A percentile compares a stretch with the other conserved stretches of the same genome.
These are phyloP conservation scores for Carex kokanica DNA, from an alignment of 176 grass and related monocot genomes.

Conservation along the genomic window DNA sequence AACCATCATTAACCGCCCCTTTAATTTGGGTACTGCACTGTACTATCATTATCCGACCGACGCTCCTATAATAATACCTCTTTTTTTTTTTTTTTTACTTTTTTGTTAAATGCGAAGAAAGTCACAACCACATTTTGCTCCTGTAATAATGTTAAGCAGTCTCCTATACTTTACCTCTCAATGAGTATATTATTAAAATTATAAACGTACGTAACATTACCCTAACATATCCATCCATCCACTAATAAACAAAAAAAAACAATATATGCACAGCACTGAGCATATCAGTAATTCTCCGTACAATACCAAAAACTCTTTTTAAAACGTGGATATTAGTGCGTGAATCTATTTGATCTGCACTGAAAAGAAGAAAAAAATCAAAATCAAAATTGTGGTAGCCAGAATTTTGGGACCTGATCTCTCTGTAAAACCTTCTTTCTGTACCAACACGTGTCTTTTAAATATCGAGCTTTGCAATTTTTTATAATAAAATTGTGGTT, in stretches of 20 bases:
- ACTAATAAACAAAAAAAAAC: not conserved
- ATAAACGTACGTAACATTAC: too few species aligned
- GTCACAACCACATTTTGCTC: not conserved
- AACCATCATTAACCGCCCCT: conserved; percentile 9
- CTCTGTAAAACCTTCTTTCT: not conserved
- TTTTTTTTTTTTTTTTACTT: not conserved
- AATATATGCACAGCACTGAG: not conserved
- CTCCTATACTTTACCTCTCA: not conserved
- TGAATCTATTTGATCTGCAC: not conserved
- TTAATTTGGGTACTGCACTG: not conserved
- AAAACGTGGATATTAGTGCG: not conserved
- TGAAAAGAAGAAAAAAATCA: not conserved
- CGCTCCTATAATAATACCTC: not conserved
- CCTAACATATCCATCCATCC: not conserved
- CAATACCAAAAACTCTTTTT: not conserved
- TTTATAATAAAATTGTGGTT: too few species aligned
- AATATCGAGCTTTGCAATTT: too few species aligned
- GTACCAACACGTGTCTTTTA: not conserved
- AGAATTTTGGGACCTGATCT: not conserved
- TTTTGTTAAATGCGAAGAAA: not conserved
- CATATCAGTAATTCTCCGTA: not conserved
- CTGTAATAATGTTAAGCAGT: not conserved
- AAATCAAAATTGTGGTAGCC: not conserved
- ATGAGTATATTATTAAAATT: too few species aligned
- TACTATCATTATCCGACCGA: conserved; percentile 10